Percentiles rank a stretch among this genome's conserved stretches.
phyloP scores from a whole-genome alignment of 768 basidiomycete genomes.

The Kwoniella sp. region DNA sequence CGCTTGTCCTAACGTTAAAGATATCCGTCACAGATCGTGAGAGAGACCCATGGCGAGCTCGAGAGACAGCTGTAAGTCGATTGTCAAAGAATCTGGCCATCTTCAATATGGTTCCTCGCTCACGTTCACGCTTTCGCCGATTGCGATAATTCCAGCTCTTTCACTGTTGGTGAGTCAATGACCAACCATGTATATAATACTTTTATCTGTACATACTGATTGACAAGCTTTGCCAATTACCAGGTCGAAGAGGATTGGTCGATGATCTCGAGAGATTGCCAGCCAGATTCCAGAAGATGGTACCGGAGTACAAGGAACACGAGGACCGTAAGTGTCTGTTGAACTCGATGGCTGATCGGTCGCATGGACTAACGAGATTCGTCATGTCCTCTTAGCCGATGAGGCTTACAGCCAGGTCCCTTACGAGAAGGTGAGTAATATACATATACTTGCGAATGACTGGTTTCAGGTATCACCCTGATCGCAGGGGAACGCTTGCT shows the following conservation, averaged over 20 bases:
- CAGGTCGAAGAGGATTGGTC: constrained; percentile 68
- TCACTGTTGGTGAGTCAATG: constrained; percentile 39
- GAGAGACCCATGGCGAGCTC: constrained; percentile 69
- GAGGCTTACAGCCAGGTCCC: constrained; percentile 73
- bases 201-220: no score
- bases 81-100: no score
- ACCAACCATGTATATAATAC: neutral
- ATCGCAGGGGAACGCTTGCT: no score
- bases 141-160: constrained; percentile 28
- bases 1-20: neutral
- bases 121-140: neutral
- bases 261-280: constrained; percentile 67
- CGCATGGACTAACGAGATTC: no score
- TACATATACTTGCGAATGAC: no score
- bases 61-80: constrained; percentile 67
- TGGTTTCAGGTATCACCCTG: no score
- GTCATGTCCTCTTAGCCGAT: no score
- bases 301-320: constrained; percentile 69
- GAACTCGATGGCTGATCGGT: no score
- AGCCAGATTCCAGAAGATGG: constrained; percentile 77
- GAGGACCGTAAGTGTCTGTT: constrained; percentile 56
- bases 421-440: constrained; percentile 59
- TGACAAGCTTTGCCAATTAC: neutral
- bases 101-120: neutral
- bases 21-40: constrained; percentile 58